Conservation (phyloP, 345 rosid genomes). For the Excoecaria cochinchinensis region DNA sequence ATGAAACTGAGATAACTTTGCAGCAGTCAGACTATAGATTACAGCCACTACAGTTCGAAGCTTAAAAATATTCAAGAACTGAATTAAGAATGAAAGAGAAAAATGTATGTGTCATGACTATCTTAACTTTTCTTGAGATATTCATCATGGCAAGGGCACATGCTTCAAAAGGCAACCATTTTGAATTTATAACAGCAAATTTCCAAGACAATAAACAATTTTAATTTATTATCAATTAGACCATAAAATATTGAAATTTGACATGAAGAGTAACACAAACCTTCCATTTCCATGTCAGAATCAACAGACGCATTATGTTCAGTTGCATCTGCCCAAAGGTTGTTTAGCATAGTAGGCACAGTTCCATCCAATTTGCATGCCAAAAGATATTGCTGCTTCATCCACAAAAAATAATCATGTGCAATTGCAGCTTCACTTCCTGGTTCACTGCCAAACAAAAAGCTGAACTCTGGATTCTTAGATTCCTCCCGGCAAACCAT, state of each 20-base stretch:
- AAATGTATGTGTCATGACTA: not conserved
- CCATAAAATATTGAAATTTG: not conserved
- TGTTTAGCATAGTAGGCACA: constrained; percentile 13
- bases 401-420: constrained; percentile 40
- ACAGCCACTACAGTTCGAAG: not conserved
- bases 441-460: constrained; percentile 43
- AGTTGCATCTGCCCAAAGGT: constrained; percentile 15
- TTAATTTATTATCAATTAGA: not conserved
- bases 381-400: constrained; percentile 32
- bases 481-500: constrained; percentile 29
- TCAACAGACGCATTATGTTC: constrained; percentile 36
- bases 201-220: not conserved
- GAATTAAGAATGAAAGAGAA: not conserved
- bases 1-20: not conserved
- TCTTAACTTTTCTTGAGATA: not conserved
- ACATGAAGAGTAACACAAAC: constrained; percentile 32
- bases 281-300: constrained; percentile 96
- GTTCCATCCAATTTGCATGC: constrained; percentile 22
- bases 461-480: constrained; percentile 35
- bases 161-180: not conserved
- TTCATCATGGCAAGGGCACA: not conserved
- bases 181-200: not conserved
- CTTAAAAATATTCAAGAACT: not conserved
- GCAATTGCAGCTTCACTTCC: constrained; percentile 43
- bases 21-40: not conserved